A percentile compares a stretch with the other conserved stretches of the same genome.
Conservation (phyloP, 768 basidiomycete species). For the Lactarius deliciosus region DNA sequence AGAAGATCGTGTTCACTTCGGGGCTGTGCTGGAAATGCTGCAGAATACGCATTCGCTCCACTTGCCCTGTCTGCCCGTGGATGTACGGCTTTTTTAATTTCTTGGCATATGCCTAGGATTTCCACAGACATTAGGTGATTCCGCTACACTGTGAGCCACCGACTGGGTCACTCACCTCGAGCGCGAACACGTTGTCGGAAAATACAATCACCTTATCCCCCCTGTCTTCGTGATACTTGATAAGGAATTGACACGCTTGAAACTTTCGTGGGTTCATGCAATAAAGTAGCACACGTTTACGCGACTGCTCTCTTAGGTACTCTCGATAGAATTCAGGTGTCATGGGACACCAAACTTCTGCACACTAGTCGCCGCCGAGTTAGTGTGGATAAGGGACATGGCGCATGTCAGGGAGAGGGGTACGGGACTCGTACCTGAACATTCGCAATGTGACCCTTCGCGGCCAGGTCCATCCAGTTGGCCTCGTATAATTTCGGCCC, state of each 20-base stretch:
- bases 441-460: constrained; percentile 98
- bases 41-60: constrained; percentile 92
- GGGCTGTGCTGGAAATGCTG: constrained; percentile 96
- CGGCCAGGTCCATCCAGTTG: constrained; percentile 99
- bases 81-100: constrained; percentile 93
- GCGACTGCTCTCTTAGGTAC: constrained; percentile 88
- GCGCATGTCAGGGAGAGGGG: constrained; percentile 13
- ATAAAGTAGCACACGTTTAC: constrained; percentile 94
- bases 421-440: constrained; percentile 73
- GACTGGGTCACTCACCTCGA: constrained; percentile 62
- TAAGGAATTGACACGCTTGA: constrained; percentile 97
- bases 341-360: constrained; percentile 99
- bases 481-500: constrained; percentile 99
- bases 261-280: constrained; percentile 99
- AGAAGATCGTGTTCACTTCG: constrained; percentile 94
- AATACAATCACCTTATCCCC: constrained; percentile 99
- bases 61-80: constrained; percentile 92
- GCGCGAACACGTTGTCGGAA: constrained; percentile 95
- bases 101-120: constrained; percentile 80
- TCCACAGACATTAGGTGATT: background rate
- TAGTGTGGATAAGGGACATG: constrained; percentile 14
- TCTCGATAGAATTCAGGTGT: constrained; percentile 99
- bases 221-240: constrained; percentile 95
- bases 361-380: constrained; percentile 59
- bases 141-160: background rate